Evolutionary conservation across 1,139 yeast genomes (phyloP).

Genomic region (Pneumocystis jirovecii): DNA sequence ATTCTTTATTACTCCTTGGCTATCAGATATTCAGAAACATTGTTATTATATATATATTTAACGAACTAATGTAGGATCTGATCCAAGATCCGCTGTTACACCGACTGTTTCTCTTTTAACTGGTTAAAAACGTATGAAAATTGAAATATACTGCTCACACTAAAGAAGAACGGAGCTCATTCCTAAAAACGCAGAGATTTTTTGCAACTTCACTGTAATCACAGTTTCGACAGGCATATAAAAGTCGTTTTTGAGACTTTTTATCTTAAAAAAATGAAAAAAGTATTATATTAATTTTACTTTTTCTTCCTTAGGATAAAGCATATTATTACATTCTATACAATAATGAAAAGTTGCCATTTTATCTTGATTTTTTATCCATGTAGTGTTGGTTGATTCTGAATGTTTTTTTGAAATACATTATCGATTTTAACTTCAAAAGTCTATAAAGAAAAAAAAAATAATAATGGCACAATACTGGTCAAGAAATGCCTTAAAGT

Average conservation of each 20-base stretch:
- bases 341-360: slow-evolving; percentile 10
- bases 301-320: slow-evolving; percentile 95
- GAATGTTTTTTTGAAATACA: background rate
- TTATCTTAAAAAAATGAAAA: background rate
- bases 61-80: slow-evolving; percentile 66
- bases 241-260: slow-evolving; percentile 35
- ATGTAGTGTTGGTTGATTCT: background rate
- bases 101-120: slow-evolving; percentile 70
- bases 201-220: slow-evolving; percentile 87
- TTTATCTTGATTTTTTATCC: background rate
- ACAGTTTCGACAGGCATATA: slow-evolving; percentile 91
- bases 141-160: slow-evolving; percentile 20
- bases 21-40: slow-evolving; percentile 29
- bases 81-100: slow-evolving; percentile 88
- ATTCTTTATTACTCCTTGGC: slow-evolving; percentile 45
- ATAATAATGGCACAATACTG: background rate
- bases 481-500: background rate
- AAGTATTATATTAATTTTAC: slow-evolving; percentile 16
- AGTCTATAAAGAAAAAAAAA: background rate
- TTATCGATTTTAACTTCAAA: background rate
- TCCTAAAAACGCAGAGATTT: slow-evolving; percentile 76
- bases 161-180: slow-evolving; percentile 76
- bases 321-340: slow-evolving; percentile 63
- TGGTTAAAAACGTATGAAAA: background rate
- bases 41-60: background rate